Evolutionary conservation across 148 eudicot species (phyloP).

Genomic region (Limonium bicolor): DNA sequence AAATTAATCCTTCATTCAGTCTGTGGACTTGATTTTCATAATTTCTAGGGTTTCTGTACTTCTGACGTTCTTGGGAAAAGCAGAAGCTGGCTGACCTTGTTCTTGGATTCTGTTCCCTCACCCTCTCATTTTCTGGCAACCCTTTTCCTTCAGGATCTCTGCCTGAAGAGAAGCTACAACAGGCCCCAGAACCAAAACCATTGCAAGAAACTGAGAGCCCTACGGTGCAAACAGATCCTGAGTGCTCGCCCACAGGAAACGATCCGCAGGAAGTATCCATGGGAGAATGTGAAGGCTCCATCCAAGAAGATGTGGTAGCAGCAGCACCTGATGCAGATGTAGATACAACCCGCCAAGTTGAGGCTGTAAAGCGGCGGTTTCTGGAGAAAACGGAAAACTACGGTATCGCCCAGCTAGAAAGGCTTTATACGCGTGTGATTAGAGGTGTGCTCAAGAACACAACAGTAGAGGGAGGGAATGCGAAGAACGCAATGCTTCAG

Average conservation of each 20-base stretch:
- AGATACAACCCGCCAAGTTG: conserved; percentile 35
- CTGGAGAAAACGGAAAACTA: conserved; percentile 43
- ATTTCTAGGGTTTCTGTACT: too few species aligned
- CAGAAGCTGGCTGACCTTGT: neutral
- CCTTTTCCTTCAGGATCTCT: too few species aligned
- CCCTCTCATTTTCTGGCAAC: conserved; percentile 22
- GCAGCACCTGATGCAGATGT: conserved; percentile 27
- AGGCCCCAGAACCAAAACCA: conserved; percentile 14
- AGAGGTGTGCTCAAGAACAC: conserved; percentile 63
- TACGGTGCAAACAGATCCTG: conserved; percentile 12
- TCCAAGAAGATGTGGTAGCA: conserved; percentile 38
- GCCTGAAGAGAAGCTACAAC: conserved; percentile 19
- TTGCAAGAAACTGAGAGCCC: conserved; percentile 36
- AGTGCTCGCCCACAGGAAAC: conserved; percentile 14
- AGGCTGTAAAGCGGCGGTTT: conserved; percentile 39
- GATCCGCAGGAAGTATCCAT: conserved; percentile 7
- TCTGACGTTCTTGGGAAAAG: too few species aligned
- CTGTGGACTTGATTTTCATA: too few species aligned
- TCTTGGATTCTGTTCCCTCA: neutral
- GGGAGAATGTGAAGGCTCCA: conserved; percentile 13
- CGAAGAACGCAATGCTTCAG: conserved; percentile 43
- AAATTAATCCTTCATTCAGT: too few species aligned
- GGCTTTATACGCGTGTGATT: conserved; percentile 60
- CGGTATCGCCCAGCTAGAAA: conserved; percentile 78
- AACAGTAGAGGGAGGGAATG: conserved; percentile 23